Evolutionary conservation across 208 protist genomes (phyloP), one percentile per base, ranked within the genome.

Genomic region (Crithidia thermophila): DNA sequence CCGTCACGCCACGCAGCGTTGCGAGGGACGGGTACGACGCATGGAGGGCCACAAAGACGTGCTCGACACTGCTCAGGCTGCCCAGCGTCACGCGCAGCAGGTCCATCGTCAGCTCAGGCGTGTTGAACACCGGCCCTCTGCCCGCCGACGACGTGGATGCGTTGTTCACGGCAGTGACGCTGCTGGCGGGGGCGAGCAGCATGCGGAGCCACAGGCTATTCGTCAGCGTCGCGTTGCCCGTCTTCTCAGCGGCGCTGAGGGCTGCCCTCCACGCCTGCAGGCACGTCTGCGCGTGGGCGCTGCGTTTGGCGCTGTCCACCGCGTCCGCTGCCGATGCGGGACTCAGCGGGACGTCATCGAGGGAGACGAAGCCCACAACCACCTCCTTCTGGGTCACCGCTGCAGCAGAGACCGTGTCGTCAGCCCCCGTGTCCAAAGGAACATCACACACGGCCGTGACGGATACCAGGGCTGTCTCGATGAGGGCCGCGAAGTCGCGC

Each of bases 131-230:
- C 30, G 4, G 16, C 8, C n/a, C 10, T 16, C 37, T 62, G 56
- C 14, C 20, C 20, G 10, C 16, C 39, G 16, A 16, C 10, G 39
- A 16, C 39, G n/a, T n/a, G n/a, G n/a, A n/a, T n/a, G n/a, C n/a
- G n/a, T n/a, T n/a, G n/a, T n/a, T n/a, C n/a, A n/a, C n/a, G n/a
- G 23, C 13, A 67, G 67, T 18, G 67, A 72, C 51, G 27, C 67
- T 18, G 59, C 61, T 77, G 21, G 73, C 58, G 0, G 84, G 82
- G 11, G 74, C 67, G 47, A 93, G 40, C 10, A 91, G 62, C 65
- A 86, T 77, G 58, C 82, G 87, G 28, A 93, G 58, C 87, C 87
- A 93, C 57, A 91, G 53, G 21, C 86, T 93, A 63, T 93, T 93
- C 57, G 27, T 27, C 46, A 64, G 37, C 11, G 61, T 69, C n/a